Base-by-base conservation (phyloP, 2,329 filamentous ascomycete species). In the Volutella citrinella region DNA sequence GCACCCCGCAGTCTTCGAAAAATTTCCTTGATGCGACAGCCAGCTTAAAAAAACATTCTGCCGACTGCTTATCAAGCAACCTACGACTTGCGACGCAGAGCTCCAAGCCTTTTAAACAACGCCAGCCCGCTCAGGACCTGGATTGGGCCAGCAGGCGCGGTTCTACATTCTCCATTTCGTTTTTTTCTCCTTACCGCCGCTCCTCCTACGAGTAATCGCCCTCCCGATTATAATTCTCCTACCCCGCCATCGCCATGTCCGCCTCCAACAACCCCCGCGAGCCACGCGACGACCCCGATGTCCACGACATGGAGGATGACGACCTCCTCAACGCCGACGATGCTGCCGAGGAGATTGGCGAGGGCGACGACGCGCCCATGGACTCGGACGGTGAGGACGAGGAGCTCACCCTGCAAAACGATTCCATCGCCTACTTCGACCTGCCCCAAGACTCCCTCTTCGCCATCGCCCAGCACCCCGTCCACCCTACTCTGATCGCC, bases 391-490 rank as follows among this genome's bases (percentile, higher is more conserved):
- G 81, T 34, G 83, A 86, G 47, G 87, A 91, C 31, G 82, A 85
- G 49, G 87, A 93, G 60, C 80, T 96, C 25, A 67, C 78, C 25
- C 73, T 97, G 7, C 80, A 93, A 44, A 98, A 97, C 71, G 91
- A 98, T 72, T 94, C 88, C 47, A 73, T 83, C 48, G 91, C 88
- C 40, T 91, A 95, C 70, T 96, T 97, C 57, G 93, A 97, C 69
- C 64, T 68, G 21, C 88, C 96, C 69, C 84, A 81, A 51, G 89
- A 96, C 73, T 90, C 84, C 41, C 85, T 98, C 55, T 98, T 96
- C 70, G 81, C 87, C 64, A 93, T 98, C 59, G 88, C 91, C 13
- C 88, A 95, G 60, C 93, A 98, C 60, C 93, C 93, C 5, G 69
- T 80, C 7, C 74, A 85, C 56, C 79, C 84, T 6, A 73, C 81